These are phyloP conservation scores for Asterochloris sp. DNA, from an alignment of 139 green algal genomes.

Conservation along the genomic window DNA sequence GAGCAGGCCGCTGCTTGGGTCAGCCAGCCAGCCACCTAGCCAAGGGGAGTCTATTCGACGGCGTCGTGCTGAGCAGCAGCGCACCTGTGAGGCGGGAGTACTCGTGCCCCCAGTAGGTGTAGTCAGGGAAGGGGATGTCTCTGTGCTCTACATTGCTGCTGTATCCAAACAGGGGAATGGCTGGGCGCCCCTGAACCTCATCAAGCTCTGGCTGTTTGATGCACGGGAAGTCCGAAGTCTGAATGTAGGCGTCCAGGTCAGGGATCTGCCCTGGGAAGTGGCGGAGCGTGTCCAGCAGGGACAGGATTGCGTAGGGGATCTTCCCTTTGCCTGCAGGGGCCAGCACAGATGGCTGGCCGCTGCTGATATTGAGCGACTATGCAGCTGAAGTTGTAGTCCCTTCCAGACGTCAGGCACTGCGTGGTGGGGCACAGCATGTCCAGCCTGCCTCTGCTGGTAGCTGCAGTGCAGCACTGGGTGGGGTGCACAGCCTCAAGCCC, in stretches of 20 bases:
- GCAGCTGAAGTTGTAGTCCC: too few relatives aligned
- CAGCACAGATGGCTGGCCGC: neutral
- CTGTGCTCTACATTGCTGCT: conserved; percentile 12
- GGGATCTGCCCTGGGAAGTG: conserved; percentile 37
- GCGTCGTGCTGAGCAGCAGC: neutral
- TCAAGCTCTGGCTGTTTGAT: conserved; percentile 14
- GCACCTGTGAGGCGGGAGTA: conserved; percentile 23
- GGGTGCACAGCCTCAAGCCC: neutral
- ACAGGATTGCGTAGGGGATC: conserved; percentile 39
- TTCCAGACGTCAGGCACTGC: too few relatives aligned
- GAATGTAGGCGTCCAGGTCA: conserved; percentile 36
- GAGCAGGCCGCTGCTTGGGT: too few relatives aligned
- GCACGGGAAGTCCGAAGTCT: conserved; percentile 44
- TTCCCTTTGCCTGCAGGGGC: conserved; percentile 34
- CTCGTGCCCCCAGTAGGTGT: conserved; percentile 41
- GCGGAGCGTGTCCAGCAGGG: conserved; percentile 34
- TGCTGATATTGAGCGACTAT: neutral
- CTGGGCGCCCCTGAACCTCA: neutral
- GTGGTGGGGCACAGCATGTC: too few relatives aligned
- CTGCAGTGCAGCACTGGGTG: too few relatives aligned
- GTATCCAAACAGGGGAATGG: conserved; percentile 32
- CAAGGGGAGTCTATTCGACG: too few relatives aligned
- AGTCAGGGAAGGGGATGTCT: conserved; percentile 43
- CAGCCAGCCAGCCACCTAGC: too few relatives aligned
- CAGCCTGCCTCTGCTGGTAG: too few relatives aligned